Conservation (phyloP, 163 green algal species). For the Picocystis sp. region DNA sequence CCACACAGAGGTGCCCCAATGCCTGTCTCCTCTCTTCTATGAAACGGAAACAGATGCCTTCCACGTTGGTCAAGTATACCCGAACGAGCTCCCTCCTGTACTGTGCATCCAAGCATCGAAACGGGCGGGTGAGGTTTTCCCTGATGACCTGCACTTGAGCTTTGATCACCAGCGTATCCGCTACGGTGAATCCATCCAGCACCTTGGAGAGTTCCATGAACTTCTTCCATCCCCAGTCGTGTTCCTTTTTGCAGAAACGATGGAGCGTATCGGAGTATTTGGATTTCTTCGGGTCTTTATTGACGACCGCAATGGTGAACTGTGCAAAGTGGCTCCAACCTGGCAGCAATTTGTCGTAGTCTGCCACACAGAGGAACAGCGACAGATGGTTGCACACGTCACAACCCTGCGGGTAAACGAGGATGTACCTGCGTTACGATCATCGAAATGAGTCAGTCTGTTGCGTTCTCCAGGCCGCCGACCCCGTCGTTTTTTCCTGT, state of each 20-base stretch:
- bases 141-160: constrained; percentile 86
- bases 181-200: constrained; percentile 75
- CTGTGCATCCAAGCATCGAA: constrained; percentile 81
- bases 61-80: constrained; percentile 94
- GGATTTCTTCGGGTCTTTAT: constrained; percentile 72
- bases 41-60: constrained; percentile 82
- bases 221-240: constrained; percentile 99
- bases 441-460: no score
- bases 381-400: constrained; percentile 97
- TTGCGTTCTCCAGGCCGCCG: no score
- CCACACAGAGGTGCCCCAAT: constrained; percentile 32
- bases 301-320: constrained; percentile 95
- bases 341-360: constrained; percentile 96
- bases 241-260: constrained; percentile 98
- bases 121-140: constrained; percentile 62
- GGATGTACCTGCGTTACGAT: constrained; percentile 64
- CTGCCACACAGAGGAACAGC: constrained; percentile 93
- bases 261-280: constrained; percentile 97
- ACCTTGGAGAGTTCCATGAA: constrained; percentile 93
- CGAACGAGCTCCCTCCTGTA: constrained; percentile 90
- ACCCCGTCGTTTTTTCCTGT: no score
- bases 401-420: constrained; percentile 93
- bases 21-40: constrained; percentile 66
- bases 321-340: constrained; percentile 89
- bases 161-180: constrained; percentile 89